Conservation (phyloP, 306 rosid species). For the Fragaria nilgerrensis region DNA sequence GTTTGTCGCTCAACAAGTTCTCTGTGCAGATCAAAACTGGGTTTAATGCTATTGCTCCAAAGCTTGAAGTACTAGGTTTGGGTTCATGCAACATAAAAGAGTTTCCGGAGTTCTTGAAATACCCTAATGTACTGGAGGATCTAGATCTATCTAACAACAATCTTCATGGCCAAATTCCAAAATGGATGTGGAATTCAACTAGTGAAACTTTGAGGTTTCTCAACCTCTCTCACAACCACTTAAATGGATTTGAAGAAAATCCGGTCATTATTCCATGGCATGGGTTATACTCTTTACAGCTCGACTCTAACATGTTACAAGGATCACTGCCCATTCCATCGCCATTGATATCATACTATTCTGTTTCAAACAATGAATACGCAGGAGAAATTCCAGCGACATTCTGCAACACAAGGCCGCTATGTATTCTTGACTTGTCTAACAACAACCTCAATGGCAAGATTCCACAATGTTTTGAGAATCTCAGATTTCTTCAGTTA, state of each 20-base stretch:
- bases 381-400: constrained; percentile 4
- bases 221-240: constrained; percentile 13
- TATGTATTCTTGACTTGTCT: constrained; percentile 5
- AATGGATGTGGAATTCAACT: constrained; percentile 23
- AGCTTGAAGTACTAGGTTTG: not conserved
- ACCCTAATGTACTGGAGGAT: not conserved
- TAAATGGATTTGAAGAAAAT: constrained; percentile 17
- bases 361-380: not conserved
- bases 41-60: not conserved
- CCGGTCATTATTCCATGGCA: constrained; percentile 5
- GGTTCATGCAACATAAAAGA: constrained; percentile 12
- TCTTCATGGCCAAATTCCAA: constrained; percentile 39
- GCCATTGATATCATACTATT: not conserved
- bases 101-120: constrained; percentile 29
- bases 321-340: constrained; percentile 20
- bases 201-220: constrained; percentile 7
- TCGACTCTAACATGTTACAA: not conserved
- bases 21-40: not conserved
- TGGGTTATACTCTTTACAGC: not conserved
- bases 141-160: constrained; percentile 23
- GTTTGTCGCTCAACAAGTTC: constrained; percentile 17
- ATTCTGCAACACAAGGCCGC: constrained; percentile 15
- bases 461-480: constrained; percentile 24
- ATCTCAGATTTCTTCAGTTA: not conserved
- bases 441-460: constrained; percentile 10